Base-by-base conservation (phyloP, 805 yeast species). In the Sungouiella blattae region DNA sequence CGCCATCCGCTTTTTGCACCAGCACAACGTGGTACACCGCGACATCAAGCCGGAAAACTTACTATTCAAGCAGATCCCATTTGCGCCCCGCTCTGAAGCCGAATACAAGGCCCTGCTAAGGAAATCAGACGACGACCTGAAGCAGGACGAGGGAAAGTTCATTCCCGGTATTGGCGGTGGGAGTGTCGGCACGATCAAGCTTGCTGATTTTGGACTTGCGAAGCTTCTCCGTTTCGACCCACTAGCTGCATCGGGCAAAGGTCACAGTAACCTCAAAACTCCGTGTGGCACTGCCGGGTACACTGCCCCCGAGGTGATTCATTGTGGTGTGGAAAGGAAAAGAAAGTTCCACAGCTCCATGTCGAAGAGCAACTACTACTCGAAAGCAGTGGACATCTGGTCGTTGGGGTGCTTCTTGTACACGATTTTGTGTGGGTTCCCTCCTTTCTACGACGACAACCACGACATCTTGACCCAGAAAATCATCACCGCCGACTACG, bases 211-310 rank as follows among this genome's bases (percentile, higher is more conserved):
- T 62, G 98, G 98, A 0, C 67, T 93, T 13, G 87, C 96, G 3
- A 93, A 93, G 60, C 86, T 88, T 54, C 79, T 91, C 21, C 83
- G 88, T 80, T 86, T 83, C 52, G 75, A 81, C 32, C 36, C 40
- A 6, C 11, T 16, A 28, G 36, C 41, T 3, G 33, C 28, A 4
- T 12, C 36, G 23, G 35, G 26, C 14, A 33, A 32, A 5, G 30
- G 43, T n/a, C 25, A 18, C 17, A 41, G 46, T 22, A 85, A 85
- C 50, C 86, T 97, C 15, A 87, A 87, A 72, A 93, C 98, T 0
- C 98, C 98, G 0, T 93, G 98, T 64, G 98, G 98, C 33, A 93
- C 98, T 1, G 96, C 93, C 12, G 98, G 98, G 3, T 93, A 93
- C 55, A 91, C 98, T 2, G 98, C 98, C 0, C 98, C 98, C 0